A percentile compares a stretch with the other conserved stretches of the same genome.
Conservation (phyloP, 2,329 filamentous ascomycete species). For the Aspergillus melleus region DNA sequence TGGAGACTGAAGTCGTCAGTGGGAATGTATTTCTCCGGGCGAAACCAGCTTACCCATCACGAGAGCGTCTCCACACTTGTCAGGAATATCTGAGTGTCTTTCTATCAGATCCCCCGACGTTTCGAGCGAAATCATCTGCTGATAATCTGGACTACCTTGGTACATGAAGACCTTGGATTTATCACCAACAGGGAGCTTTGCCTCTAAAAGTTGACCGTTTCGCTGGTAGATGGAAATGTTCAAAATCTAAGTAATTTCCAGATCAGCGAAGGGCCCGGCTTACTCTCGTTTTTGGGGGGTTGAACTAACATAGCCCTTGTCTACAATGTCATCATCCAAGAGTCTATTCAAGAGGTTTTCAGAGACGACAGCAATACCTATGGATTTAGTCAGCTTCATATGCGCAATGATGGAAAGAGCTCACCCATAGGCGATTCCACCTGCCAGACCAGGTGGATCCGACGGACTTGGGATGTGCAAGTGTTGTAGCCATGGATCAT, state of each 20-base stretch:
- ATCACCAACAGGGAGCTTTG: background rate
- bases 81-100: background rate
- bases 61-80: background rate
- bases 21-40: background rate
- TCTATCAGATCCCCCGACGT: background rate
- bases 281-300: no score
- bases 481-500: slow-evolving; percentile 31
- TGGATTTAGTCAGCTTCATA: background rate
- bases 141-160: background rate
- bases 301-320: background rate
- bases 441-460: slow-evolving; percentile 32
- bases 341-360: background rate
- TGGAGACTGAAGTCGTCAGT: background rate
- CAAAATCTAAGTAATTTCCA: background rate
- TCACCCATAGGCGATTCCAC: slow-evolving; percentile 7
- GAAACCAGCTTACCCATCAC: background rate
- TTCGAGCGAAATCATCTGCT: background rate
- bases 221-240: background rate
- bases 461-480: slow-evolving; percentile 18
- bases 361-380: background rate
- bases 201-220: background rate
- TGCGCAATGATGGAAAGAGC: slow-evolving; percentile 12
- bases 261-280: no score
- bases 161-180: background rate
- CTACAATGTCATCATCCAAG: background rate